Evolutionary conservation across 1,284 basidiomycete species (phyloP), one percentile per base, ranked within the genome.

Genomic region (Pascua guehoae): DNA sequence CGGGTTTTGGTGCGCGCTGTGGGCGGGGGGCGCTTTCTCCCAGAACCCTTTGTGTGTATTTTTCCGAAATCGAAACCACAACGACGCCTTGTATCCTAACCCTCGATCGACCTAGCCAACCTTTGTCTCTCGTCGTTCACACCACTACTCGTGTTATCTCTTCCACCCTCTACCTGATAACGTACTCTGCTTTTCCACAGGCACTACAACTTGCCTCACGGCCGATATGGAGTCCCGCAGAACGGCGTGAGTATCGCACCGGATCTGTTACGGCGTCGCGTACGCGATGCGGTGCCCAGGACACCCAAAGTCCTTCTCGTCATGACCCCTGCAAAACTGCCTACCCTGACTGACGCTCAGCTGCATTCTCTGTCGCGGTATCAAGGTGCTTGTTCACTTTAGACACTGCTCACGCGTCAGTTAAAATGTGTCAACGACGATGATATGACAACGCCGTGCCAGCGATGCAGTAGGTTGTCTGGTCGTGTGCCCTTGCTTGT

Each of bases 291-390:
- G 8, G 17, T 8, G 44, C 24, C 44, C 44, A 45, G 18, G 12
- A 16, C 12, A n/a, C n/a, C 42, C 9, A 43, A 43, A 16, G 14
- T 17, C 18, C 18, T 45, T 24, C 18, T 45, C 18, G 14, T 24
- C 44, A 45, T 45, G 8, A 32, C 44, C 44, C 11, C 7, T 11
- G 15, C 24, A 15, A 15, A 41, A 14, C 39, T 9, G 15, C 10
- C 39, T 7, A 15, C 39, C 11, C 5, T 15, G 12, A 40, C 16
- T 38, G 36, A 38, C 12, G 36, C 47, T 47, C 46, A 53, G 52
- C n/a, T 53, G 52, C 16, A 53, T 53, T 17, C 46, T 53, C 12
- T 53, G 52, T 17, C 52, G 52, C 9, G 52, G 52, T 10, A 32
- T 53, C n/a, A 53, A 53, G 52, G 52, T 53, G n/a, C 3, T 24